Base-by-base conservation (phyloP, 2,329 filamentous ascomycete genomes). In the Ilyonectria sp. region DNA sequence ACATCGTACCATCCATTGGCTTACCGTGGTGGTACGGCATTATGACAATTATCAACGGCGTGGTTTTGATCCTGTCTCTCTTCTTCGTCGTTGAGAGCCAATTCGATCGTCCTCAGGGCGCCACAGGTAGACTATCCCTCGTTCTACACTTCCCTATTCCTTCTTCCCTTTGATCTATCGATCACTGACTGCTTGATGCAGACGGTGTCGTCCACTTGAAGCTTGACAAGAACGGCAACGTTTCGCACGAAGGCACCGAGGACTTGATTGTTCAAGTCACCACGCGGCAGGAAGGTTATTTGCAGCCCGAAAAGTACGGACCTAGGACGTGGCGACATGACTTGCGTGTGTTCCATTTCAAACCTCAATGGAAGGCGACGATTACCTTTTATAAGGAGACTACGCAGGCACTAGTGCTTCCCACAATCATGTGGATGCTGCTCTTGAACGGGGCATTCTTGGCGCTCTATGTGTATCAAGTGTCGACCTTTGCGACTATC, bases 401-500 rank as follows among this genome's bases (percentile, higher is more conserved):
- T 1, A 53, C 43, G 1, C 66, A 71, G 19, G 62, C 62, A 0
- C 19, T 76, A 13, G 56, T 65, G 26, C 23, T 75, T 11, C 74
- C 71, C 1, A 66, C 67, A 21, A 69, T 76, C 9, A 23, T 74
- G 5, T 76, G 72, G 73, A 54, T 75, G 44, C 40, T 75, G 2
- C 47, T 72, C 21, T 46, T 75, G 37, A 77, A 77, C 55, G 75
- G 75, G 4, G 71, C 70, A 1, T 71, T 69, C 55, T 33, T 77
- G 11, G 74, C 74, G 1, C 63, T 75, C 54, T 74, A 77, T n/a
- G 61, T 77, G 15, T 74, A 67, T 53, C 71, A 74, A 26, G 60
- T 65, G 3, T 69, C 72, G 4, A 75, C 74, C 0, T 76, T 74
- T 40, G 69, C 65, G 2, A 60, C 46, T 4, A 71, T 76, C 31